Evolutionary conservation across 73 alveolate genomes (phyloP).

Genomic region (Symbiodinium natans): DNA sequence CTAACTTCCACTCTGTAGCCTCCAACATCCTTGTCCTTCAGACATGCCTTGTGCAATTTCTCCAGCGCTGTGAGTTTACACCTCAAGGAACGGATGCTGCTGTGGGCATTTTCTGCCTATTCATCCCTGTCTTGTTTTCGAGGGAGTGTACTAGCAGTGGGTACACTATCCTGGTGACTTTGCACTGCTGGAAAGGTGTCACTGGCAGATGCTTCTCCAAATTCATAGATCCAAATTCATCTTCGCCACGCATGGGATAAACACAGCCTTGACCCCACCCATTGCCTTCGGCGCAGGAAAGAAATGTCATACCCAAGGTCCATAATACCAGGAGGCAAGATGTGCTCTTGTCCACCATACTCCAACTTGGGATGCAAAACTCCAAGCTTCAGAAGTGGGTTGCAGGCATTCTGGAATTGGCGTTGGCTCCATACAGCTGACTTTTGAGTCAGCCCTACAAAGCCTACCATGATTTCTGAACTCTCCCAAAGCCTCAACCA

Average conservation of each 20-base stretch:
- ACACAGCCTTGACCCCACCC: neutral
- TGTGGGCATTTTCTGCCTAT: neutral
- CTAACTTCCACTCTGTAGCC: conserved; percentile 18
- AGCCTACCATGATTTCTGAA: neutral
- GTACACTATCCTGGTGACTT: neutral
- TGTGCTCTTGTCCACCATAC: neutral
- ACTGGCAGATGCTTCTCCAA: neutral
- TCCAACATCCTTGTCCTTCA: conserved; percentile 10
- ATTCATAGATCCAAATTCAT: neutral
- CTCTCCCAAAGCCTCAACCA: neutral
- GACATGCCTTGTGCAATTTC: neutral
- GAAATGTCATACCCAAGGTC: neutral
- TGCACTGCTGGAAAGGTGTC: neutral
- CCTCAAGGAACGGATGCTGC: conserved; percentile 9
- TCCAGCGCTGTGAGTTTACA: neutral
- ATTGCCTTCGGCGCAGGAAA: neutral
- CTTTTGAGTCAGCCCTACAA: neutral
- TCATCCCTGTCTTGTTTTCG: no score
- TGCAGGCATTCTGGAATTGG: neutral
- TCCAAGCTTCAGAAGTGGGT: neutral
- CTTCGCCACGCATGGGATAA: neutral
- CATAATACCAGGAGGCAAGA: neutral
- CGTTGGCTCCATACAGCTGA: neutral
- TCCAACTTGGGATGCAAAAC: neutral
- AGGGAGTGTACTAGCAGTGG: neutral